phyloP scores from a whole-genome alignment of 148 eudicot genomes.

The Rhododendron ferrugineum region DNA sequence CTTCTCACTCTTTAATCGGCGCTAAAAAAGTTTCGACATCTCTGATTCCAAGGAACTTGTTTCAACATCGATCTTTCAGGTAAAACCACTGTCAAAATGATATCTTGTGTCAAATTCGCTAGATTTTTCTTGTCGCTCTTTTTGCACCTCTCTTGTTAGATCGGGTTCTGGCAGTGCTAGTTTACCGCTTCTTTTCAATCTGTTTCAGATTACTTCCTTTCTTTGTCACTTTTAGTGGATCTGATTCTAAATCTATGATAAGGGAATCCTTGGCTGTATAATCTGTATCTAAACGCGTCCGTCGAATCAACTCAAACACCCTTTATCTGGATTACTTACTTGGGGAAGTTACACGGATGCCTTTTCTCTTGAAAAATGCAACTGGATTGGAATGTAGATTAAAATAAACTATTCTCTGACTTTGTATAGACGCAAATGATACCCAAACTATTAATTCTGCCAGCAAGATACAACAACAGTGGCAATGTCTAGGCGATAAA shows the following conservation, averaged over 20 bases:
- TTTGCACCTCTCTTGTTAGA: not conserved
- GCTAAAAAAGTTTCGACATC: not conserved
- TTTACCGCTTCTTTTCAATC: not conserved
- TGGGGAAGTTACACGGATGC: not conserved
- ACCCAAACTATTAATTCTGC: not conserved
- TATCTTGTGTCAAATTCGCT: not conserved
- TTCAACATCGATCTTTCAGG: not conserved
- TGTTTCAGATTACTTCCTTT: conserved; percentile 1
- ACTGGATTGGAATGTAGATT: not conserved
- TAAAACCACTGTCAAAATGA: not conserved
- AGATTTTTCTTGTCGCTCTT: not conserved
- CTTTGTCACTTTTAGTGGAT: not conserved
- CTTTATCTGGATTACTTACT: not conserved
- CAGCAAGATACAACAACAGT: not conserved
- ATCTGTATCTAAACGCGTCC: not conserved
- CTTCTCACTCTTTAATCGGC: not conserved
- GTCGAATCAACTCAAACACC: not conserved
- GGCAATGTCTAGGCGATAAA: not conserved
- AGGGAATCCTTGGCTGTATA: not conserved
- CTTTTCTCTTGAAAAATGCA: not conserved
- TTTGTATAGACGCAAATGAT: not conserved
- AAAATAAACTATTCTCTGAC: not conserved
- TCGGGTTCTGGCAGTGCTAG: not conserved
- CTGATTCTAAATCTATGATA: not conserved
- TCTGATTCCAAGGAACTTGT: not conserved